Evolutionary conservation across 2,329 filamentous ascomycete genomes (phyloP), one percentile per base, ranked within the genome.

Genomic region (Stromatinia cepivora): DNA sequence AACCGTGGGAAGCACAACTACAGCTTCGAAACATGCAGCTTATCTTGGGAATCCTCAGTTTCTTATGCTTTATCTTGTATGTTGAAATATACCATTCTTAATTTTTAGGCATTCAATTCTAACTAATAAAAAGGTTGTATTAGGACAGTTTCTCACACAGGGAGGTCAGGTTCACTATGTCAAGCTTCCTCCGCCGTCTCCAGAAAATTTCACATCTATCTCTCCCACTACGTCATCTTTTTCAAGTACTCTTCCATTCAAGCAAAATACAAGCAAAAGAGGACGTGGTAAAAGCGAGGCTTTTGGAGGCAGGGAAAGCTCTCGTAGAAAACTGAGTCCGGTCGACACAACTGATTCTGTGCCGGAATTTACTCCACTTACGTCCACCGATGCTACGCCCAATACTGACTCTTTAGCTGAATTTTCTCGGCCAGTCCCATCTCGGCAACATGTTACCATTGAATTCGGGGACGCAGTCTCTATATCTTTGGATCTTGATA

Each of bases 31-130:
- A 13, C 7, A 39, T 52, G 15, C 1, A n/a, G 1, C n/a, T 22
- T 5, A n/a, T 15, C 3, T 36, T 1, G 28, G 46, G 10, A 4
- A 28, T 10, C 8, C n/a, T 17, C 5, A 22, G 10, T 17, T 5
- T 22, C 20, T 64, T 22, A 42, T 20, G 22, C 22, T 64, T 15
- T 64, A 64, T 39, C 34, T 64, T 22, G 61, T 64, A 52, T 28
- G 46, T 64, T 42, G 22, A n/a, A 3, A 25, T 25, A 11, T 28
- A 9, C 6, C 20, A 20, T 50, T 17, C 3, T 7, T 3, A 3
- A 10, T 10, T 5, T 11, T 3, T 15, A 0, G 22, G 6, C 9
- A 4, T 15, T 17, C 3, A 13, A 22, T 39, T 15, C 61, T 64
- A 22, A 64, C 25, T 2, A 39, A n/a, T n/a, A 22, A 28, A n/a